Percentiles rank a stretch among this genome's conserved stretches.
phyloP scores from a whole-genome alignment of 495 filamentous ascomycete species.

The Neurospora pannonica region DNA sequence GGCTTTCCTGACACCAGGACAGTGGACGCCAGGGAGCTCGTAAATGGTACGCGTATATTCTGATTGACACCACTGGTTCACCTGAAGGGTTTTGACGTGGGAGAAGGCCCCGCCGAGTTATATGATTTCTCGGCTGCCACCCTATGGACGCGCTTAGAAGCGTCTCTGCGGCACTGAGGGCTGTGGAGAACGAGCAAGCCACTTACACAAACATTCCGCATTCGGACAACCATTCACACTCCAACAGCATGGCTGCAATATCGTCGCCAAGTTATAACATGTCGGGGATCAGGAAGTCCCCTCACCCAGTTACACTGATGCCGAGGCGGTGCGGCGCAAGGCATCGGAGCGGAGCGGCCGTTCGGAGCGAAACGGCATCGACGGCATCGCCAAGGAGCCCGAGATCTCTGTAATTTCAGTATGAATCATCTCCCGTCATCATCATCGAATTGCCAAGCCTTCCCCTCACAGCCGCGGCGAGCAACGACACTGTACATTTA shows the following conservation, averaged over 20 bases:
- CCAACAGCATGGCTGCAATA: not conserved
- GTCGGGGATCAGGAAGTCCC: not conserved
- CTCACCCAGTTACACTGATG: not conserved
- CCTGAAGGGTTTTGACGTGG: not conserved
- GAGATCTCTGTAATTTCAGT: not conserved
- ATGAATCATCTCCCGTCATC: not conserved
- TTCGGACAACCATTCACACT: not conserved
- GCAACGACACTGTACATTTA: no score
- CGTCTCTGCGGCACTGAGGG: not conserved
- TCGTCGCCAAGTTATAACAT: not conserved
- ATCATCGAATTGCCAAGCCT: not conserved
- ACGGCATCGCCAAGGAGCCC: not conserved
- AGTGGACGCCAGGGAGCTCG: not conserved
- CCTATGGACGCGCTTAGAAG: not conserved
- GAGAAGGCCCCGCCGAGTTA: not conserved
- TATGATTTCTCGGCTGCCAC: not conserved
- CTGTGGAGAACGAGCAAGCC: not conserved
- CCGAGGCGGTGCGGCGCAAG: not conserved
- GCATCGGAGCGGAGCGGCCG: not conserved
- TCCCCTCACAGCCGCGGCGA: no score
- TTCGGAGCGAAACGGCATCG: not conserved
- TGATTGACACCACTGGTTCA: not conserved
- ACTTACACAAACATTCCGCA: not conserved
- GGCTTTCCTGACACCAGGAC: not conserved
- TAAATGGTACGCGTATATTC: not conserved